These are phyloP conservation scores for Lentinula raphanica DNA, from an alignment of 768 basidiomycete genomes.

Conservation along the genomic window DNA sequence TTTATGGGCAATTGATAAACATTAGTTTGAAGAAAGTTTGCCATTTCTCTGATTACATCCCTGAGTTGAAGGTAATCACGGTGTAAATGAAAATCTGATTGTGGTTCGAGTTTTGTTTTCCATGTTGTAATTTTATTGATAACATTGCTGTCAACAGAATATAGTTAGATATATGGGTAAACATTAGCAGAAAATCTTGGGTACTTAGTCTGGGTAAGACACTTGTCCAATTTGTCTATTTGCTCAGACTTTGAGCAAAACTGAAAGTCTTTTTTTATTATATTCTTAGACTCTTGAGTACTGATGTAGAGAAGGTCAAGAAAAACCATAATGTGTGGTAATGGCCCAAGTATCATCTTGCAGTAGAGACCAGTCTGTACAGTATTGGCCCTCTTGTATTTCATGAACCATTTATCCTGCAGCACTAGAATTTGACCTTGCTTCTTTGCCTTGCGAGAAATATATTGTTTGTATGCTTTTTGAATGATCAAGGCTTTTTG, in stretches of 20 bases:
- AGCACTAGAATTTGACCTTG: constrained; percentile 10
- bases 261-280: neutral
- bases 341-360: constrained; percentile 9
- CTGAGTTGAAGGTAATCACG: neutral
- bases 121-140: neutral
- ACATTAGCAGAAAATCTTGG: neutral
- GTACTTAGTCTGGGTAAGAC: constrained; percentile 1
- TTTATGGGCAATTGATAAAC: neutral
- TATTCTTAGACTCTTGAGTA: neutral
- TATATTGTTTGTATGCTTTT: constrained; percentile 10
- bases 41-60: neutral
- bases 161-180: neutral
- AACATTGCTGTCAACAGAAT: neutral
- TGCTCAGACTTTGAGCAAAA: neutral
- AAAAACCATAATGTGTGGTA: constrained; percentile 1
- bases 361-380: neutral
- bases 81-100: neutral
- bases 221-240: neutral
- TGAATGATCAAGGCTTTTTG: constrained; percentile 20
- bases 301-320: neutral
- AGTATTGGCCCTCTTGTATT: neutral
- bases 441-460: constrained; percentile 6
- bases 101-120: neutral
- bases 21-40: neutral
- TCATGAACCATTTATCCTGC: neutral